Conservation (phyloP, 192 early-diverging fungal genomes). For the Dispira parvispora region DNA sequence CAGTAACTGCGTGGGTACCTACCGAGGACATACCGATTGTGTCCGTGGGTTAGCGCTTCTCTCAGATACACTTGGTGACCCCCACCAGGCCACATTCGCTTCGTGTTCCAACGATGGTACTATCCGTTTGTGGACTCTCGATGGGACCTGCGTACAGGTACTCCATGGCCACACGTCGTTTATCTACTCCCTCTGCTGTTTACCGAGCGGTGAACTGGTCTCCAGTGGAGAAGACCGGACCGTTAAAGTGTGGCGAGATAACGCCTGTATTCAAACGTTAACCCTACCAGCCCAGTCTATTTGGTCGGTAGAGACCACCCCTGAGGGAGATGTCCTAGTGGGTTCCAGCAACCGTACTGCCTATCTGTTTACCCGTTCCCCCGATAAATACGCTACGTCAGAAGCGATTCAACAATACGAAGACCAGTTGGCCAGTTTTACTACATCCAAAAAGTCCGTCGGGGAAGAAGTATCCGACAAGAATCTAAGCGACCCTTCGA, state of each 20-base stretch:
- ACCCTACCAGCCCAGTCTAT: slow-evolving; percentile 77
- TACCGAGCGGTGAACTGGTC: slow-evolving; percentile 60
- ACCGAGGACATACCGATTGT: slow-evolving; percentile 74
- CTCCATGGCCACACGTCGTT: slow-evolving; percentile 81
- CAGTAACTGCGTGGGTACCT: slow-evolving; percentile 41
- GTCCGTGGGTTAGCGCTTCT: slow-evolving; percentile 62
- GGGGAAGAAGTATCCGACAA: slow-evolving; percentile 37
- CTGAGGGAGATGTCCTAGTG: slow-evolving; percentile 71
- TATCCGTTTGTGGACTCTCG: slow-evolving; percentile 62
- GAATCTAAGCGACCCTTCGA: neutral
- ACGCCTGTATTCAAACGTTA: slow-evolving; percentile 45
- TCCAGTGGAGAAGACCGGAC: slow-evolving; percentile 91
- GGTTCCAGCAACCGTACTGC: slow-evolving; percentile 69
- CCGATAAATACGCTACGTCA: slow-evolving; percentile 38
- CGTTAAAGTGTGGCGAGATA: slow-evolving; percentile 69
- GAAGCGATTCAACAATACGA: slow-evolving; percentile 24
- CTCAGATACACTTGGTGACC: neutral
- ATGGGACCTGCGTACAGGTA: slow-evolving; percentile 53
- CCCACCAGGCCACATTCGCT: slow-evolving; percentile 46
- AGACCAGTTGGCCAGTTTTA: slow-evolving; percentile 24
- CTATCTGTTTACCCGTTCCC: slow-evolving; percentile 57
- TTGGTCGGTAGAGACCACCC: slow-evolving; percentile 65
- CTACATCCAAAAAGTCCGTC: slow-evolving; percentile 29
- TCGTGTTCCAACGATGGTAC: slow-evolving; percentile 86
- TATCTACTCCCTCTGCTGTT: slow-evolving; percentile 64